These are phyloP conservation scores for Penicillium coffeae DNA, from an alignment of 495 filamentous ascomycete genomes.

Conservation along the genomic window DNA sequence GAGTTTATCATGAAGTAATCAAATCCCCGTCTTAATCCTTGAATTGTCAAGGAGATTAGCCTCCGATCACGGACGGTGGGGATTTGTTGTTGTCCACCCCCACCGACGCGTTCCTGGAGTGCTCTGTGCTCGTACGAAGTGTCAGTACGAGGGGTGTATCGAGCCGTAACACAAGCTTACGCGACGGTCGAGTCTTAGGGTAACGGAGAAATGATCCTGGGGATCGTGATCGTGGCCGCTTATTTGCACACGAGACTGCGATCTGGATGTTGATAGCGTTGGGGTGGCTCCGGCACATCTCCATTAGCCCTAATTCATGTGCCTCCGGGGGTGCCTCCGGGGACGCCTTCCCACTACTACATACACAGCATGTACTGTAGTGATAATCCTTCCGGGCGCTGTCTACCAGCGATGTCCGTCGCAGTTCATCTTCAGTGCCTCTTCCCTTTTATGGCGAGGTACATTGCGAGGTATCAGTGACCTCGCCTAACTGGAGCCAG, in stretches of 20 bases:
- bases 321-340: neutral
- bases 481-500: too few relatives aligned
- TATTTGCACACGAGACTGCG: neutral
- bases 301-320: too few relatives aligned
- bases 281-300: too few relatives aligned
- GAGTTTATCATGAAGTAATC: conserved; percentile 1
- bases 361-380: too few relatives aligned
- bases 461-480: too few relatives aligned
- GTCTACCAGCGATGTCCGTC: too few relatives aligned
- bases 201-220: neutral
- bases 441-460: too few relatives aligned
- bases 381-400: too few relatives aligned
- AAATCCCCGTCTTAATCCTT: neutral
- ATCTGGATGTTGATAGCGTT: neutral
- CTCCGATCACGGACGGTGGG: conserved; percentile 24
- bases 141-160: too few relatives aligned
- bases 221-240: neutral
- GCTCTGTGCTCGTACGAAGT: too few relatives aligned
- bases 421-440: too few relatives aligned
- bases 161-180: too few relatives aligned
- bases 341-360: conserved; percentile 30
- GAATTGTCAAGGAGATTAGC: conserved; percentile 12
- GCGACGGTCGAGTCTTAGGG: neutral
- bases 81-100: conserved; percentile 7
- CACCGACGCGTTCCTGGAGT: conserved; percentile 21